phyloP scores from a whole-genome alignment of 768 basidiomycete genomes.

The Dioszegia crocea region DNA sequence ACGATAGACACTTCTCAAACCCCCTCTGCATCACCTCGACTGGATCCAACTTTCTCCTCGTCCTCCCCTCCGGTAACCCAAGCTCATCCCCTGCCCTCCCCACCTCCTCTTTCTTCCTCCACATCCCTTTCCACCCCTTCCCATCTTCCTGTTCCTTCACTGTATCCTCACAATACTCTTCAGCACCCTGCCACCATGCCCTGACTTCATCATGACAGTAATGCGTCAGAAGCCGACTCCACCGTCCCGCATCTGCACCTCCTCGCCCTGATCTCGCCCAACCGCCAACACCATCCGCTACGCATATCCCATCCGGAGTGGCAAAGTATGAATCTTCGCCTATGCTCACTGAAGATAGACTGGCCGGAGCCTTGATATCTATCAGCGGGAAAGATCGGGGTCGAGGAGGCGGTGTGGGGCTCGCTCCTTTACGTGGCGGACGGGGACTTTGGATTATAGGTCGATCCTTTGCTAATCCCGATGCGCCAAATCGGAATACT shows the following conservation, averaged over 20 bases:
- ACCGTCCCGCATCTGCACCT: slow-evolving; percentile 54
- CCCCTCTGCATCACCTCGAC: slow-evolving; percentile 54
- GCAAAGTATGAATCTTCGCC: slow-evolving; percentile 82
- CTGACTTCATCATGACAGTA: slow-evolving; percentile 53
- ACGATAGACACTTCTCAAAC: slow-evolving; percentile 53
- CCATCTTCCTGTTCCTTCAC: neutral
- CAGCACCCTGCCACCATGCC: slow-evolving; percentile 37
- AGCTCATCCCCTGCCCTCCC: neutral
- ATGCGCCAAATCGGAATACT: slow-evolving; percentile 68
- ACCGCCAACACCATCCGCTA: slow-evolving; percentile 92
- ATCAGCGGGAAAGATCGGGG: slow-evolving; percentile 44
- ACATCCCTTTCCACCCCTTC: neutral
- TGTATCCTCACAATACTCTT: slow-evolving; percentile 18
- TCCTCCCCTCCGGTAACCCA: slow-evolving; percentile 8
- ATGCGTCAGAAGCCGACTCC: slow-evolving; percentile 75
- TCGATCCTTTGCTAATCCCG: slow-evolving; percentile 72
- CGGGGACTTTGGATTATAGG: slow-evolving; percentile 22
- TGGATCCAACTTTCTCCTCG: slow-evolving; percentile 47
- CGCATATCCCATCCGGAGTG: slow-evolving; percentile 73
- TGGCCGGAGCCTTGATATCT: slow-evolving; percentile 32
- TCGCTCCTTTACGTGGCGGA: slow-evolving; percentile 29
- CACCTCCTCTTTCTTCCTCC: slow-evolving; percentile 1
- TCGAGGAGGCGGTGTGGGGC: slow-evolving; percentile 21
- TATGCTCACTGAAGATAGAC: slow-evolving; percentile 52
- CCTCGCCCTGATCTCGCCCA: slow-evolving; percentile 59